Evolutionary conservation across 352 stramenopile species (phyloP), one percentile per base, ranked within the genome.

Genomic region (Phytopythium cucurbitacearum): DNA sequence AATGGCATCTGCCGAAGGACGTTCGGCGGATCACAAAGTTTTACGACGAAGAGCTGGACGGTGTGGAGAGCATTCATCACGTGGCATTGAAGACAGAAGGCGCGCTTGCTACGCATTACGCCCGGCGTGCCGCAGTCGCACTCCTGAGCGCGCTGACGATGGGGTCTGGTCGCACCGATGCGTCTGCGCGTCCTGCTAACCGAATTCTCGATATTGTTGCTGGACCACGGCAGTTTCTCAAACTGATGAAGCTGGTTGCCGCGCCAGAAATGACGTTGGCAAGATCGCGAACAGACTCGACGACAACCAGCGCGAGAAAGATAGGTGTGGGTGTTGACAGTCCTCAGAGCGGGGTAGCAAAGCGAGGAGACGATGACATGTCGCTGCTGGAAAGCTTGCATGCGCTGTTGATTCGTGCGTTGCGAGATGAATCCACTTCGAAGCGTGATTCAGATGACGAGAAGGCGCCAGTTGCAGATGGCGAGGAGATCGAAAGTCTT

Each of bases 31-130:
- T 92, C 51, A 85, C 76, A 5, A 76, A 69, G 40, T 86, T 95
- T 40, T 95, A 91, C 41, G 81, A 95, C 41, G 83, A 95, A 57
- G 62, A 69, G 4, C 54, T 94, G 4, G 60, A 81, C 7, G 71
- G 68, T 7, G 76, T 89, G 1, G 47, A 74, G 46, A 93, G 83
- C 52, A 94, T 95, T 39, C 76, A 93, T 58, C 70, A 69, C 6
- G 77, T 94, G 4, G 84, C 81, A 5, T 51, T 91, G 9, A 69
- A 74, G 40, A 95, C 83, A 1, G 85, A 95, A 55, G 82, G 86
- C 45, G 85, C 85, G 2, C 70, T 95, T 0, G 89, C 81, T 1
- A 94, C 76, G 2, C 85, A 89, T 62, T 95, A 95, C 43, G 83
- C 85, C 35, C 73, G 85, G 32, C 69, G 83, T 13, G 81, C 80